Base-by-base conservation (phyloP, 2,329 filamentous ascomycete genomes). In the Colletotrichum falcatum region DNA sequence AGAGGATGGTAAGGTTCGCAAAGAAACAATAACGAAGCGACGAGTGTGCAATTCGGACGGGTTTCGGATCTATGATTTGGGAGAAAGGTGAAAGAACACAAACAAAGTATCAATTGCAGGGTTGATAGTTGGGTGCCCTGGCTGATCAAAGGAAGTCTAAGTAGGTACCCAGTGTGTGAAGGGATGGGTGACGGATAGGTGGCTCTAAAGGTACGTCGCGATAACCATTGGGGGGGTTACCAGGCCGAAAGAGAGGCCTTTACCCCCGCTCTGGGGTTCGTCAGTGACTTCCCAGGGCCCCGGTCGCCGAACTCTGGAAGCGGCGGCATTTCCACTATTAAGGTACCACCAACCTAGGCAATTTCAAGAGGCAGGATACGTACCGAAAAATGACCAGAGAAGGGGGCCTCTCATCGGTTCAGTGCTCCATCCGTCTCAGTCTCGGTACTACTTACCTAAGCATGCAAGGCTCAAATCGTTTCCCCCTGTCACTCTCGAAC, bases 371-470 rank as follows among this genome's bases (percentile, higher is more conserved):
- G n/a, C 54, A 35, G 42, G 46, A 26, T 37, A 61, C 59, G 33
- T 61, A 39, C 23, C 46, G 16, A 53, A n/a, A 16, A 16, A 39
- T 16, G 16, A 16, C 35, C 7, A 33, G 46, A n/a, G 46, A 18
- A 12, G 18, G 48, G 26, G 35, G 18, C 18, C 28, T 54, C 48
- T 30, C 30, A 61, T 70, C 56, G 46, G 61, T 28, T 26, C 26
- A 33, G 28, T 18, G 35, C 33, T 26, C 35, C n/a, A 7, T n/a
- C 28, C 8, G 16, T 35, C 44, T 18, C 23, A 33, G n/a, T n/a
- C 20, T 18, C 23, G 26, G 18, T 14, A 20, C 28, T 35, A 56
- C 56, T 70, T 70, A 70, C 67, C 49, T 70, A 70, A 70, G 51
- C 67, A 65, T 33, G 5, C 35, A 56, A 66, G 42, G 49, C 65